Conservation (phyloP, 2,329 filamentous ascomycete species). For the Didymella exigua region DNA sequence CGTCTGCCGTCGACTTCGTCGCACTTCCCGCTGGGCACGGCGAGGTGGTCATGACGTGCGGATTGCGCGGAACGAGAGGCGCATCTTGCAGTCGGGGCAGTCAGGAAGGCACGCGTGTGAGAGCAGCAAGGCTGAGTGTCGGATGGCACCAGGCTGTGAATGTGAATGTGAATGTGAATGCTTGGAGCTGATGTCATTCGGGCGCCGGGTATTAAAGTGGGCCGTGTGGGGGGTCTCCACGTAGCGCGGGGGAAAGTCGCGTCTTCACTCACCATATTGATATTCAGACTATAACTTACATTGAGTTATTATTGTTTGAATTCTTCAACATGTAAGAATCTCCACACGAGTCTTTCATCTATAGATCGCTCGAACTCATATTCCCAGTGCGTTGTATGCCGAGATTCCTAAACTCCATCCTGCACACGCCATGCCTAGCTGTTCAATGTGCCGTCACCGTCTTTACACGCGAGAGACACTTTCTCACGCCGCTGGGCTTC, state of each 20-base stretch:
- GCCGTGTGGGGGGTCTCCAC: too few relatives aligned
- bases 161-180: background rate
- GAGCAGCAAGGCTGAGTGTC: background rate
- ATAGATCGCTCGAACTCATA: background rate
- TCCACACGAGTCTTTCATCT: too few relatives aligned
- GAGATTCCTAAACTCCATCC: too few relatives aligned
- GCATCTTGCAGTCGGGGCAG: constrained; percentile 1
- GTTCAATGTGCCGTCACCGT: background rate
- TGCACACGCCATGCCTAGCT: background rate
- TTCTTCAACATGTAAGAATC: too few relatives aligned
- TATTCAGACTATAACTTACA: too few relatives aligned
- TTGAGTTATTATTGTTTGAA: too few relatives aligned
- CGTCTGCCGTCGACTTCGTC: background rate
- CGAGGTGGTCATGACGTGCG: constrained; percentile 2
- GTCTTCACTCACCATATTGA: too few relatives aligned
- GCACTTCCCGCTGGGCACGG: background rate
- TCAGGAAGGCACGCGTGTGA: background rate
- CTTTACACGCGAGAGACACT: background rate
- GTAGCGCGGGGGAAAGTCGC: background rate
- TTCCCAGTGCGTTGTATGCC: background rate
- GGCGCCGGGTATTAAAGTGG: too few relatives aligned
- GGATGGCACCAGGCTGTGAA: background rate
- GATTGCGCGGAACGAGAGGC: background rate
- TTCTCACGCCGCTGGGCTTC: background rate
- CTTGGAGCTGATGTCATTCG: constrained; percentile 11